A percentile compares a stretch with the other conserved stretches of the same genome.
Evolutionary conservation across 2,329 filamentous ascomycete genomes (phyloP).

Genomic region (Neonectria sp.): DNA sequence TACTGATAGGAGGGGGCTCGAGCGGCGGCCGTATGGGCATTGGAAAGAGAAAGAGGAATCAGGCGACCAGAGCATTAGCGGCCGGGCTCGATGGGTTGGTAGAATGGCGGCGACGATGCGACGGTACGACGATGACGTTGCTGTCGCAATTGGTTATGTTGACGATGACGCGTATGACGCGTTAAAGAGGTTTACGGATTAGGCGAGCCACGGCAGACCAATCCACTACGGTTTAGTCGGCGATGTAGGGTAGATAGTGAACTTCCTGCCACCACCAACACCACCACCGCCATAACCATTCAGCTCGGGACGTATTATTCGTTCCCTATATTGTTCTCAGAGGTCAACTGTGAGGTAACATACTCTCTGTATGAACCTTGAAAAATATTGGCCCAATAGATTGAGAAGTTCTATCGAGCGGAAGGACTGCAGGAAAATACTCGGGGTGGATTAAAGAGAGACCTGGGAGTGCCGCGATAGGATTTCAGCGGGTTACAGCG

Average conservation of each 20-base stretch:
- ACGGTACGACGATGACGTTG: neutral
- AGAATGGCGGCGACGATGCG: neutral
- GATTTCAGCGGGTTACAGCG: too few species aligned
- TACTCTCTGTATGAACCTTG: too few species aligned
- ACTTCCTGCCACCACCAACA: too few species aligned
- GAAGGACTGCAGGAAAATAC: too few species aligned
- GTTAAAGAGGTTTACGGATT: neutral
- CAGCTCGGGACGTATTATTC: too few species aligned
- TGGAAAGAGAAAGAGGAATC: neutral
- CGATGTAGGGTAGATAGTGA: neutral
- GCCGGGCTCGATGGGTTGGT: neutral
- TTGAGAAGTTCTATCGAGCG: too few species aligned
- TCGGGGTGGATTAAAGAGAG: too few species aligned
- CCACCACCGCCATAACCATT: too few species aligned
- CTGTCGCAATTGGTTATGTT: neutral
- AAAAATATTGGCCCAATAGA: too few species aligned
- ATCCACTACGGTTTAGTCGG: neutral
- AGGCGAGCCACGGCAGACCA: neutral
- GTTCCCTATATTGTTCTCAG: too few species aligned
- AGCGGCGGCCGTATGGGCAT: neutral
- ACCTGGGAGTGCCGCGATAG: too few species aligned
- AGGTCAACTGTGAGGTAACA: too few species aligned
- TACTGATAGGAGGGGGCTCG: neutral
- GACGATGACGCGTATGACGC: neutral
- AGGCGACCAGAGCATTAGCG: neutral